phyloP scores from a whole-genome alignment of 2,329 filamentous ascomycete genomes.

The Pseudocercospora eumusae region DNA sequence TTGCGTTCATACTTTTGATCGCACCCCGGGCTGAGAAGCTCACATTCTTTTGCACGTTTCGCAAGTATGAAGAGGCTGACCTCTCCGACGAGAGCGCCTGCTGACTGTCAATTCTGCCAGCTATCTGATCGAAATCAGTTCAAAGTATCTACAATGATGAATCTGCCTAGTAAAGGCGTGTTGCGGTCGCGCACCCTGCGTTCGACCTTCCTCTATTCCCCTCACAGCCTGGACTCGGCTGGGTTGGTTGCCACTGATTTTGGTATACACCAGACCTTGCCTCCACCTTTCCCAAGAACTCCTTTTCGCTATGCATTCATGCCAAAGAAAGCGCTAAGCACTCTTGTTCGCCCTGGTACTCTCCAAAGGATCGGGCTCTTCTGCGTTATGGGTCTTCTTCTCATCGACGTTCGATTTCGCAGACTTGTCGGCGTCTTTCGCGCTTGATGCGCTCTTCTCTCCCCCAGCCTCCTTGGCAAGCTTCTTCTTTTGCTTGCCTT shows the following conservation, averaged over 20 bases:
- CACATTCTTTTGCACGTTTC: no score
- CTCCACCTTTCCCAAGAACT: background rate
- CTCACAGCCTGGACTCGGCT: background rate
- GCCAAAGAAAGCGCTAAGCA: conserved; percentile 4
- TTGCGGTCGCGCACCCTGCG: background rate
- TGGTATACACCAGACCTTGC: background rate
- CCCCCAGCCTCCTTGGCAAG: background rate
- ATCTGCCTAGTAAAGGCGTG: background rate
- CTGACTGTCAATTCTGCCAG: conserved; percentile 1
- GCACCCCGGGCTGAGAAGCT: no score
- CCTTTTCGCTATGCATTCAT: conserved; percentile 7
- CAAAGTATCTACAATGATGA: conserved; percentile 3
- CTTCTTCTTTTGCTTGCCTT: conserved; percentile 40
- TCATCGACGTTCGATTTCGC: background rate
- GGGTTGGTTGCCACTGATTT: background rate
- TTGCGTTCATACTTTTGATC: no score
- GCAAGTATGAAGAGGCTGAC: background rate
- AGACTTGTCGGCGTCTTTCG: background rate
- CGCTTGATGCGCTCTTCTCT: background rate
- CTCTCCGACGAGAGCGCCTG: conserved; percentile 4
- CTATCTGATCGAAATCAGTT: conserved; percentile 7
- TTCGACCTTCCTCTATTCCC: background rate
- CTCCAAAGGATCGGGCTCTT: background rate
- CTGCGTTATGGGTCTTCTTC: background rate
- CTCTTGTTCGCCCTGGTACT: background rate